Evolutionary conservation across 2,329 filamentous ascomycete species (phyloP).

Genomic region (Apiospora rasikravindrae): DNA sequence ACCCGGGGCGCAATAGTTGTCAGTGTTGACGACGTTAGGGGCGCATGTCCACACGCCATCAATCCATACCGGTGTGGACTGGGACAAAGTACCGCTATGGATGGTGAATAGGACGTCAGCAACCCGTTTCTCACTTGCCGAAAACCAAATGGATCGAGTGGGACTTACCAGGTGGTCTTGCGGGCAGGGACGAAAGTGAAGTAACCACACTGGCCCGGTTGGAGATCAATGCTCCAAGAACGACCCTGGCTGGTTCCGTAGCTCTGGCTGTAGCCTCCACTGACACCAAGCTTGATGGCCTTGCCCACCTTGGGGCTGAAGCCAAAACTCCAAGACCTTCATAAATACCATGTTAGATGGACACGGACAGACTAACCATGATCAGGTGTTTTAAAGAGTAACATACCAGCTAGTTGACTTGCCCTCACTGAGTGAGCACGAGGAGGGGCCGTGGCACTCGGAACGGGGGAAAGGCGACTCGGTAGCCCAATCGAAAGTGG

Average conservation of each 20-base stretch:
- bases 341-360: neutral
- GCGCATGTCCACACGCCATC: constrained; percentile 13
- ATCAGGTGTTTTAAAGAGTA: neutral
- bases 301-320: constrained; percentile 36
- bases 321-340: constrained; percentile 37
- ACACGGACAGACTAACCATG: neutral
- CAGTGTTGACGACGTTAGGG: constrained; percentile 1
- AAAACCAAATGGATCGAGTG: no score
- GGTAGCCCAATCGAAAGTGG: constrained; percentile 35
- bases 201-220: constrained; percentile 27
- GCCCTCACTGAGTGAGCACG: constrained; percentile 34
- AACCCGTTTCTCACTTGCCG: neutral
- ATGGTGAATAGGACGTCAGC: neutral
- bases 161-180: constrained; percentile 24
- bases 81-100: constrained; percentile 21
- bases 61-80: constrained; percentile 2
- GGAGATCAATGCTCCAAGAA: constrained; percentile 20
- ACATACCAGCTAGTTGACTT: constrained; percentile 33
- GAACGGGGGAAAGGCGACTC: constrained; percentile 43
- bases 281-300: constrained; percentile 33
- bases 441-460: constrained; percentile 41
- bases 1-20: constrained; percentile 20
- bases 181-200: constrained; percentile 29
- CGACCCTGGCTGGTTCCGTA: constrained; percentile 2
- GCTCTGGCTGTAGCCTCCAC: constrained; percentile 23